Evolutionary conservation across 2,329 filamentous ascomycete genomes (phyloP).

Genomic region (Ustilaginoidea virens): DNA sequence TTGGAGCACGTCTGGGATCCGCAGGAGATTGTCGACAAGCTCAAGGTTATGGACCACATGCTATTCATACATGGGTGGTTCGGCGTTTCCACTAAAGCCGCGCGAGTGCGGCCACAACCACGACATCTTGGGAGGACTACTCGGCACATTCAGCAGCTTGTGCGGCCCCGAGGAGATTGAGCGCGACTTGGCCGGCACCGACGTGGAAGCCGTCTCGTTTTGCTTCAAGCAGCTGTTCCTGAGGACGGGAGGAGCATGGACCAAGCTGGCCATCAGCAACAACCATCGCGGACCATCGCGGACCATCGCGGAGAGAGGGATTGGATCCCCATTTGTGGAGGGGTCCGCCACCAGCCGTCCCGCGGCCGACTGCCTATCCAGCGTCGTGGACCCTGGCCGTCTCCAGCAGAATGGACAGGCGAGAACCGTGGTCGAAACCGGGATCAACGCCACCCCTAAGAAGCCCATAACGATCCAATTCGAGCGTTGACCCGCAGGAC

Average conservation of each 20-base stretch:
- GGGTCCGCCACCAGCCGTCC: background rate
- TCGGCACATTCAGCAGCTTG: slow-evolving; percentile 4
- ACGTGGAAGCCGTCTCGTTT: slow-evolving; percentile 3
- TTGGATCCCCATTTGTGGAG: slow-evolving; percentile 4
- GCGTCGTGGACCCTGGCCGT: background rate
- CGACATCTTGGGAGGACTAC: slow-evolving; percentile 4
- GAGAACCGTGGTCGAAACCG: background rate
- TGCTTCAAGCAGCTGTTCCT: slow-evolving; percentile 2
- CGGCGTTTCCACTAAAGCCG: too few relatives aligned
- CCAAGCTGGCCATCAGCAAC: slow-evolving; percentile 3
- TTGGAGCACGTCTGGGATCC: background rate
- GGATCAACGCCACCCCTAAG: slow-evolving; percentile 1
- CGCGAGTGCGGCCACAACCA: background rate
- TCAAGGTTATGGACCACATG: too few relatives aligned
- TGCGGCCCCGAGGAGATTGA: slow-evolving; percentile 2
- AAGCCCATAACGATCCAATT: slow-evolving; percentile 5
- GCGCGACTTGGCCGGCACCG: background rate
- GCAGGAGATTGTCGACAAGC: too few relatives aligned
- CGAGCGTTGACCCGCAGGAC: too few relatives aligned
- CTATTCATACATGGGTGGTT: too few relatives aligned
- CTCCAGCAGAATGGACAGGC: background rate
- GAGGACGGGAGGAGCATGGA: slow-evolving; percentile 3
- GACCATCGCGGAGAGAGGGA: too few relatives aligned
- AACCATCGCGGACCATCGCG: background rate
- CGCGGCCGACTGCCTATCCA: background rate